phyloP scores from a whole-genome alignment of 2,329 filamentous ascomycete species.

The Didymella keratinophila region DNA sequence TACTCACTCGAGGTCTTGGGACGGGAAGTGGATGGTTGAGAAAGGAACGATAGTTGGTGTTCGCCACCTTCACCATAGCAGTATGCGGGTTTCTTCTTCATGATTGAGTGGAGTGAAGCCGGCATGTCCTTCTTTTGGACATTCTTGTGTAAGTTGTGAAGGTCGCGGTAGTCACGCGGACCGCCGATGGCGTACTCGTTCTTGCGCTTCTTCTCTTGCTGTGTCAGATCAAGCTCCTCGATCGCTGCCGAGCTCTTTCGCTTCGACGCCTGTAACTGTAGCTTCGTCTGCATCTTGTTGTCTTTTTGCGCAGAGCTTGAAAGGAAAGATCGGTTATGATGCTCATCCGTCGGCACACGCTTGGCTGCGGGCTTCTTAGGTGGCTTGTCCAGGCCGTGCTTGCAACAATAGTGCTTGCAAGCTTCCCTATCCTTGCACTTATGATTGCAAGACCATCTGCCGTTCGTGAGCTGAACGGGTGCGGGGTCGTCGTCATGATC shows the following conservation, averaged over 20 bases:
- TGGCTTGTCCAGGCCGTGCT: constrained; percentile 73
- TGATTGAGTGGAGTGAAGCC: constrained; percentile 32
- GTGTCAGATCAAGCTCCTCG: constrained; percentile 46
- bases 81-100: constrained; percentile 40
- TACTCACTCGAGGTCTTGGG: constrained; percentile 39
- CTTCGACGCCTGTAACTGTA: constrained; percentile 39
- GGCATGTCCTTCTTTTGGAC: constrained; percentile 34
- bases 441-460: constrained; percentile 79
- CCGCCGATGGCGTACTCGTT: constrained; percentile 23
- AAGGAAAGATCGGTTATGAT: constrained; percentile 11
- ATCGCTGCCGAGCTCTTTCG: constrained; percentile 32
- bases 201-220: constrained; percentile 41
- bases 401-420: constrained; percentile 78
- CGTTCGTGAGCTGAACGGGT: constrained; percentile 68
- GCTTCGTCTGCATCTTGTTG: constrained; percentile 39
- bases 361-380: constrained; percentile 53
- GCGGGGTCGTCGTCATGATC: constrained; percentile 35
- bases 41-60: constrained; percentile 36
- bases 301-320: constrained; percentile 11
- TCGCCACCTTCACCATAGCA: constrained; percentile 35
- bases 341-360: constrained; percentile 21
- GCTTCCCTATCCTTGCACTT: constrained; percentile 67
- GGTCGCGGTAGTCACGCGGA: constrained; percentile 30
- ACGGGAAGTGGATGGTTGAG: neutral
- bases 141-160: constrained; percentile 39